Conservation (phyloP, 345 rosid species). For the Eucalyptus virginea region DNA sequence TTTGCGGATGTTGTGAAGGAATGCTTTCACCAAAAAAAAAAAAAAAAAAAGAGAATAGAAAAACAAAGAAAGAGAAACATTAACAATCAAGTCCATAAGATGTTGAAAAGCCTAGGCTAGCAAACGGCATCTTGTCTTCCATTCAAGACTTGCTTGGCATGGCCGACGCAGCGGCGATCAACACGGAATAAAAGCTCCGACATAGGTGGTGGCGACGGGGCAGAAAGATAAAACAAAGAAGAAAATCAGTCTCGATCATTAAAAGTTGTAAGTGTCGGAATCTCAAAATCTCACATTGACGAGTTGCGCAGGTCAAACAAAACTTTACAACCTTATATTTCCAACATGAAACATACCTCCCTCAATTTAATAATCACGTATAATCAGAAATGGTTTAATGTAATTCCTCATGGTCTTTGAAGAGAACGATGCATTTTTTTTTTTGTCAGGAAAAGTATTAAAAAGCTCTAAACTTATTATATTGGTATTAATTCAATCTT, state of each 20-base stretch:
- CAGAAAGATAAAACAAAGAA: neutral
- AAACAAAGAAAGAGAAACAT: too few species aligned
- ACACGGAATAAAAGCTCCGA: neutral
- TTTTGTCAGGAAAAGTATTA: too few species aligned
- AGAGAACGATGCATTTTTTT: neutral
- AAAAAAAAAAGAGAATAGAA: too few species aligned
- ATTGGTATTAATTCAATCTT: accelerated
- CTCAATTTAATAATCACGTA: neutral
- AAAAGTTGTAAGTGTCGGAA: neutral
- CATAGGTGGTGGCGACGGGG: neutral
- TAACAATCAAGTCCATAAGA: too few species aligned
- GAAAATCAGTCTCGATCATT: neutral
- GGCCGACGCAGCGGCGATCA: accelerated
- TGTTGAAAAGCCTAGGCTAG: neutral
- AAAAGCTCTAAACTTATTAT: neutral
- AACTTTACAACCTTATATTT: neutral
- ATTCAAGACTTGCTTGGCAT: neutral
- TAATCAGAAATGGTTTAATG: neutral
- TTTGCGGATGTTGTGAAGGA: too few species aligned
- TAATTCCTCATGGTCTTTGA: neutral
- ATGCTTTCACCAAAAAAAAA: too few species aligned
- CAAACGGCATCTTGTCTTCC: neutral
- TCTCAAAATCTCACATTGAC: neutral
- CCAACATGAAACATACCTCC: neutral
- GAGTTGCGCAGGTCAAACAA: neutral